Percentiles rank a stretch among this genome's conserved stretches.
phyloP scores from a whole-genome alignment of 306 rosid genomes.

The Chamaecrista fasciculata region DNA sequence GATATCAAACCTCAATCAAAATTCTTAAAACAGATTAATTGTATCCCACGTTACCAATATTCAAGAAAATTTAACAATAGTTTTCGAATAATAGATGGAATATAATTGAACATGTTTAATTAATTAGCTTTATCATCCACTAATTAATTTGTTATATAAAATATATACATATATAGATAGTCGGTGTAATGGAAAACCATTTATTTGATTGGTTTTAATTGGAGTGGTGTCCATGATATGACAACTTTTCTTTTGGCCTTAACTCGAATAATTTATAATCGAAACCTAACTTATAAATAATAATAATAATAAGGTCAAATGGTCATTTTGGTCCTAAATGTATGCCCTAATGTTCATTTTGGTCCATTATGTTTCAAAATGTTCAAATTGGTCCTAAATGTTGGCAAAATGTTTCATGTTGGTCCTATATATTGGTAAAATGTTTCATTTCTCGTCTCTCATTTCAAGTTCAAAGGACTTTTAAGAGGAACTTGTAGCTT shows the following conservation, averaged over 20 bases:
- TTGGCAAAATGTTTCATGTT: no score
- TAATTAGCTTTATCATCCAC: slow-evolving; percentile 23
- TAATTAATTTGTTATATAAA: neutral
- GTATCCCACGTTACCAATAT: slow-evolving; percentile 25
- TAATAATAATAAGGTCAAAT: no score
- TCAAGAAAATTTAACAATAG: slow-evolving; percentile 3
- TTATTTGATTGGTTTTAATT: slow-evolving; percentile 30
- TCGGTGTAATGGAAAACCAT: slow-evolving; percentile 27
- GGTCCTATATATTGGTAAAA: no score
- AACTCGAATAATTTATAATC: slow-evolving; percentile 20
- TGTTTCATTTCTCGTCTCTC: no score
- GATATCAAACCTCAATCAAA: slow-evolving; percentile 27
- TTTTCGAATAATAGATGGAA: neutral
- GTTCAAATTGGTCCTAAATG: no score
- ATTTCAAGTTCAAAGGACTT: no score
- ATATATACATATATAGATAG: slow-evolving; percentile 19
- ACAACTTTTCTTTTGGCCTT: slow-evolving; percentile 16
- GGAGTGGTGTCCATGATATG: slow-evolving; percentile 19
- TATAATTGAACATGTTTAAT: slow-evolving; percentile 7
- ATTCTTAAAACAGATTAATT: slow-evolving; percentile 20
- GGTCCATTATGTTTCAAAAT: no score
- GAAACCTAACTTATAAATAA: slow-evolving; percentile 26
- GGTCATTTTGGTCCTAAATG: no score
- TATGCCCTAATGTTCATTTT: no score
- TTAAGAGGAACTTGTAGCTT: no score